Base-by-base conservation (phyloP, 2,329 filamentous ascomycete species). In the Colletotrichum higginsianum region DNA sequence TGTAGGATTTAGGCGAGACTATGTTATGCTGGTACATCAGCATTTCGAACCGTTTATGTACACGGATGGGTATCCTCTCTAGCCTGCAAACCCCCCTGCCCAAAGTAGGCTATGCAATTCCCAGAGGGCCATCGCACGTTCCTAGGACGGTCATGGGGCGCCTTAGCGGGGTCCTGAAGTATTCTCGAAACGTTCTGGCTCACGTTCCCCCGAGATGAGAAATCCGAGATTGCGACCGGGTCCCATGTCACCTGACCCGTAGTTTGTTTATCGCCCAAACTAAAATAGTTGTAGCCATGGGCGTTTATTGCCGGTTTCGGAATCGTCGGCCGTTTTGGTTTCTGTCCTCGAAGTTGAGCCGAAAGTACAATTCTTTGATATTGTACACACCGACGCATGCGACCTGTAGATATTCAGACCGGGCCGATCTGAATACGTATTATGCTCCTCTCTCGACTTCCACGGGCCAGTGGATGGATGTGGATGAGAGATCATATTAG, bases 111-210 rank as follows among this genome's bases (percentile, higher is more conserved):
- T 35, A 35, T 35, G 30, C 52, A 61, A 23, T 21, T 64, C 62
- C 49, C 52, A 46, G 50, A 47, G 56, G 18, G 35, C 53, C 21
- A 47, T 21, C 18, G 56, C 42, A 35, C 38, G 26, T n/a, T 35
- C 57, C 35, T 26, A 50, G 13, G 18, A 44, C n/a, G 12, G 23
- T 38, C 49, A 40, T 62, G 63, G 49, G 63, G 23, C 21, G 35
- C 21, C 16, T 21, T n/a, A 3, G 21, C 3, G 38, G 52, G 38
- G 30, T 50, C 68, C n/a, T 21, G 49, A 71, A 30, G n/a, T 58
- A 16, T 68, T 67, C 57, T 71, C 58, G 64, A 63, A 71, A 68
- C 68, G 58, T 71, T 67, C 35, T 71, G 66, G 61, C 11, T n/a
- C 52, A 35, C 23, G 11, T 47, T 53, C 46, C 57, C 35, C 64